Percentiles rank a stretch among this genome's conserved stretches.
Evolutionary conservation across 176 grass and related monocot species (phyloP).

Genomic region (Oryza coarctata): DNA sequence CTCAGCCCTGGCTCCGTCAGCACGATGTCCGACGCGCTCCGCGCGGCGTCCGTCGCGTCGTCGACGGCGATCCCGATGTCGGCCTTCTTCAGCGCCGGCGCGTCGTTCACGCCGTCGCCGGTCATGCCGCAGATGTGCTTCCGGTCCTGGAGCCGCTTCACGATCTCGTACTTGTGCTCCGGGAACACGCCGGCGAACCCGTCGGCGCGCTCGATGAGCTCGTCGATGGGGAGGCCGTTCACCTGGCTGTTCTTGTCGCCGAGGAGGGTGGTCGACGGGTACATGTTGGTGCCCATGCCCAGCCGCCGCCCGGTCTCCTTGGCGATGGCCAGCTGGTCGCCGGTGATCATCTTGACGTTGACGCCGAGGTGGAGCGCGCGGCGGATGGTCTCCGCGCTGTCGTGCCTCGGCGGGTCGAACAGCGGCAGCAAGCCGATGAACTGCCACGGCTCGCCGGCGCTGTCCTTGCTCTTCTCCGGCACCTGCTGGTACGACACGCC

Average conservation of each 20-base stretch:
- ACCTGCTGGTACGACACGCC: slow-evolving; percentile 76
- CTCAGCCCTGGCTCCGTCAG: slow-evolving; percentile 87
- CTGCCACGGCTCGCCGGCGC: slow-evolving; percentile 68
- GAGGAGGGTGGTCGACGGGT: slow-evolving; percentile 77
- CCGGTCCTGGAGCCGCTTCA: slow-evolving; percentile 79
- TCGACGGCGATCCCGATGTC: slow-evolving; percentile 94
- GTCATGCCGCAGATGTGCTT: slow-evolving; percentile 94
- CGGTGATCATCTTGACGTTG: slow-evolving; percentile 98
- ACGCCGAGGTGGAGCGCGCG: slow-evolving; percentile 77
- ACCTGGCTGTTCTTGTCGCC: slow-evolving; percentile 62
- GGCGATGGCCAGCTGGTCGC: slow-evolving; percentile 88
- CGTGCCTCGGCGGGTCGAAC: slow-evolving; percentile 86
- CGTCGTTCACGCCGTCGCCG: slow-evolving; percentile 90
- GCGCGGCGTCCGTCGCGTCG: slow-evolving; percentile 89
- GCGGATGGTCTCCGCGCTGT: slow-evolving; percentile 92
- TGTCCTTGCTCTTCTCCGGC: slow-evolving; percentile 71
- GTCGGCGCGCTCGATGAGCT: slow-evolving; percentile 92
- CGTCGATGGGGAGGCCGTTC: slow-evolving; percentile 73
- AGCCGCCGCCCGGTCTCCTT: slow-evolving; percentile 86
- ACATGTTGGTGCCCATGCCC: slow-evolving; percentile 98
- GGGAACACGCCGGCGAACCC: slow-evolving; percentile 94
- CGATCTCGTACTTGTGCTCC: slow-evolving; percentile 98
- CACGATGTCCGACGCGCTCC: slow-evolving; percentile 91
- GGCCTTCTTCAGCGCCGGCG: slow-evolving; percentile 91
- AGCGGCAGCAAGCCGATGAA: slow-evolving; percentile 83